phyloP scores from a whole-genome alignment of 2,329 filamentous ascomycete genomes.

The Gremmenia infestans region DNA sequence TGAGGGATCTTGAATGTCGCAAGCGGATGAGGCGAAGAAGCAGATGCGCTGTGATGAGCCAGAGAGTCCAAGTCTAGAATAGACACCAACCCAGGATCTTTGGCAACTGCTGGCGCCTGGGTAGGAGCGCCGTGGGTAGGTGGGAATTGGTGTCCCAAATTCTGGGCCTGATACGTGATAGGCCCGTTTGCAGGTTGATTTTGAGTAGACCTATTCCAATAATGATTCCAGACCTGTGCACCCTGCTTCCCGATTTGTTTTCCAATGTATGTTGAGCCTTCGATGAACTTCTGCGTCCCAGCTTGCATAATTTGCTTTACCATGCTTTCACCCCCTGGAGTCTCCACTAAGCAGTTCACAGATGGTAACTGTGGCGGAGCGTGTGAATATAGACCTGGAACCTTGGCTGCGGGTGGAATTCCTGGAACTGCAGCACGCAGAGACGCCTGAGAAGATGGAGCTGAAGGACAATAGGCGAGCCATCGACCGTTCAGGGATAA shows the following conservation, averaged over 20 bases:
- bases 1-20: constrained; percentile 67
- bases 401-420: constrained; percentile 44
- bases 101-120: constrained; percentile 41
- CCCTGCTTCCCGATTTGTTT: constrained; percentile 76
- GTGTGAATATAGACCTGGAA: constrained; percentile 53
- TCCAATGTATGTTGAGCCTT: constrained; percentile 69
- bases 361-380: constrained; percentile 65
- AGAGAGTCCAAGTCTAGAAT: constrained; percentile 66
- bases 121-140: constrained; percentile 66
- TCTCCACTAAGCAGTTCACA: constrained; percentile 63
- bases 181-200: constrained; percentile 40
- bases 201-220: constrained; percentile 60
- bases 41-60: constrained; percentile 42
- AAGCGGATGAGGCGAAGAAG: constrained; percentile 50
- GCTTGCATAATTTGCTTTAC: constrained; percentile 74
- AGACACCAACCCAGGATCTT: constrained; percentile 70
- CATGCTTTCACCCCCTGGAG: constrained; percentile 66
- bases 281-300: constrained; percentile 72
- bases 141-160: constrained; percentile 52
- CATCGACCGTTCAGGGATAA: constrained; percentile 67
- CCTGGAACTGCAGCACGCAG: constrained; percentile 62
- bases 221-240: constrained; percentile 71
- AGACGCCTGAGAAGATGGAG: constrained; percentile 65
- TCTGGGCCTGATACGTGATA: constrained; percentile 28
- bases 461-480: constrained; percentile 70